phyloP scores from a whole-genome alignment of 768 basidiomycete species.

The Xerocomus potaroensis region DNA sequence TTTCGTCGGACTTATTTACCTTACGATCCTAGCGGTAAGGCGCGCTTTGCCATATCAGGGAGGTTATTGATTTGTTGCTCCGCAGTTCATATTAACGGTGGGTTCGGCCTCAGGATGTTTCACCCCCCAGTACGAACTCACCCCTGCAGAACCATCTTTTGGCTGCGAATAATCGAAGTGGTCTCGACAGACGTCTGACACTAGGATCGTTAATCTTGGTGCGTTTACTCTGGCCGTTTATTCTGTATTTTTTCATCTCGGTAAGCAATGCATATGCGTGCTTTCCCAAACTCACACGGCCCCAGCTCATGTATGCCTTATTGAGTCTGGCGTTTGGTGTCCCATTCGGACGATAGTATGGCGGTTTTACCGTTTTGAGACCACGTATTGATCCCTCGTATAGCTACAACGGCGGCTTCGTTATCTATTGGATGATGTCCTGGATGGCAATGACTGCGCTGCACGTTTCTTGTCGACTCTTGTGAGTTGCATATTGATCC shows the following conservation, averaged over 20 bases:
- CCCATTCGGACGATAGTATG: conserved; percentile 47
- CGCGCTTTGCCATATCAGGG: background rate
- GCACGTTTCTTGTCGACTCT: conserved; percentile 30
- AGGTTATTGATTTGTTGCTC: conserved; percentile 1
- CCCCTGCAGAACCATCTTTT: conserved; percentile 29
- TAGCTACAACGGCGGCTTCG: conserved; percentile 51
- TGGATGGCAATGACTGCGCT: conserved; percentile 54
- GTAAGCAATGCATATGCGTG: conserved; percentile 21
- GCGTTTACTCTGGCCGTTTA: conserved; percentile 37
- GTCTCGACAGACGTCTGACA: conserved; percentile 37
- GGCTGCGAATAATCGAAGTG: conserved; percentile 34
- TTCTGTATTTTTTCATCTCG: conserved; percentile 40
- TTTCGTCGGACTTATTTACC: conserved; percentile 52
- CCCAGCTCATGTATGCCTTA: conserved; percentile 53
- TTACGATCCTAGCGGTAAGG: conserved; percentile 33
- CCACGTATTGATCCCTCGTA: background rate
- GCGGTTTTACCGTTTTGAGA: background rate
- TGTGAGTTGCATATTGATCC: background rate
- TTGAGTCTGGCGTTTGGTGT: conserved; percentile 58
- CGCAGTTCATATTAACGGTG: conserved; percentile 29
- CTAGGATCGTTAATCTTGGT: conserved; percentile 36
- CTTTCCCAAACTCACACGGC: background rate
- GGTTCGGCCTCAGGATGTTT: background rate
- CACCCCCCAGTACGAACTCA: background rate
- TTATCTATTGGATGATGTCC: conserved; percentile 67